These are phyloP conservation scores for Adansonia digitata DNA, from an alignment of 345 rosid genomes.

Conservation along the genomic window DNA sequence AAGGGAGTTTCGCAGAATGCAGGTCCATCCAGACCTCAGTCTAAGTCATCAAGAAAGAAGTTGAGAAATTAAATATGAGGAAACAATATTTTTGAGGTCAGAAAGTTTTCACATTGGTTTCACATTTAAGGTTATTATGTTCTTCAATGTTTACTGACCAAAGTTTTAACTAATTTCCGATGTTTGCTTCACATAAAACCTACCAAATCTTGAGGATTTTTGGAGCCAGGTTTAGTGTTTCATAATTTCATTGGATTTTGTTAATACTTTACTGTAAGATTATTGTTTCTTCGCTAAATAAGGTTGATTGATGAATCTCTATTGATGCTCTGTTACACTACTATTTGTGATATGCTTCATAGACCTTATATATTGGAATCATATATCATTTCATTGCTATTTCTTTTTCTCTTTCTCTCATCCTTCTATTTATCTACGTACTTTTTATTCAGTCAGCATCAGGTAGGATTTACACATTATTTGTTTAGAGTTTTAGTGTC, in stretches of 20 bases:
- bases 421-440: no score
- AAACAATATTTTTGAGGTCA: background rate
- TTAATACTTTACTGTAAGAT: background rate
- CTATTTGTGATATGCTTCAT: no score
- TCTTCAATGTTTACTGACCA: background rate
- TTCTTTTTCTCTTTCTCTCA: no score
- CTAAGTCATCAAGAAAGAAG: no score
- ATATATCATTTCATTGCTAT: no score
- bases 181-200: background rate
- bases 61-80: slow-evolving; percentile 32
- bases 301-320: no score
- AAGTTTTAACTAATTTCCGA: background rate
- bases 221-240: background rate
- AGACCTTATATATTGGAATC: no score
- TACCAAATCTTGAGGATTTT: background rate
- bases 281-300: background rate
- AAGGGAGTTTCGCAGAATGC: slow-evolving; percentile 39
- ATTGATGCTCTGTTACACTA: no score
- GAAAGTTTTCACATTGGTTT: background rate
- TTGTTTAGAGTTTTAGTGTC: no score
- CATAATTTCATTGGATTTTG: background rate
- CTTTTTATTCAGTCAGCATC: background rate
- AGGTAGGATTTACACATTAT: background rate
- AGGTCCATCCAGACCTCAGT: slow-evolving; percentile 52
- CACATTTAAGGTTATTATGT: background rate